Evolutionary conservation across 202 grass and related monocot species (phyloP).

Genomic region (Setaria viridis): DNA sequence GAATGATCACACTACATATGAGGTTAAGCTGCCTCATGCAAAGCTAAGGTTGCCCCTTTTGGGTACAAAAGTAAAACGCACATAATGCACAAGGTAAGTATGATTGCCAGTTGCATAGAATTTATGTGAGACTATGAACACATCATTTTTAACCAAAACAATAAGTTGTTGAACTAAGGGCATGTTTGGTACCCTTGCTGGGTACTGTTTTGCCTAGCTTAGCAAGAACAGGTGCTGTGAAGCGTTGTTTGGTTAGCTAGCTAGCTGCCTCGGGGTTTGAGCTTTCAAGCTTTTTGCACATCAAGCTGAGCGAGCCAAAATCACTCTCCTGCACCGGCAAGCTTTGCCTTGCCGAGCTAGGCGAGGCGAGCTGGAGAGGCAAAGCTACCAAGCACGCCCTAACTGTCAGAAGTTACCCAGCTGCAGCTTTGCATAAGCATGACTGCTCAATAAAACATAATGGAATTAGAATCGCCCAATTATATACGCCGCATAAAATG

Average conservation of each 20-base stretch:
- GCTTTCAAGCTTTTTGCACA: too few species aligned
- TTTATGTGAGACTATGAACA: neutral
- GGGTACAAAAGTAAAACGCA: neutral
- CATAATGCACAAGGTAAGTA: neutral
- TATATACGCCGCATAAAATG: neutral
- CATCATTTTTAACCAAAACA: conserved; percentile 6
- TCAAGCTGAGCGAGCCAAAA: too few species aligned
- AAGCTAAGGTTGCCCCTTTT: neutral
- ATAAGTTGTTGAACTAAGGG: neutral
- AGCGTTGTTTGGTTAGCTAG: too few species aligned
- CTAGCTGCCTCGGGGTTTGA: too few species aligned
- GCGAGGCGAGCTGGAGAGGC: too few species aligned
- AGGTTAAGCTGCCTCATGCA: conserved; percentile 3
- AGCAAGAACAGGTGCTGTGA: too few species aligned
- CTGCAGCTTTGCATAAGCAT: neutral
- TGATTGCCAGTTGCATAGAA: neutral
- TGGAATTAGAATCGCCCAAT: neutral
- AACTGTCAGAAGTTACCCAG: neutral
- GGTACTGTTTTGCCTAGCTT: too few species aligned
- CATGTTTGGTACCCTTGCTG: too few species aligned
- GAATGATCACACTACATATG: conserved; percentile 4
- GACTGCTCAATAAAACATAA: neutral
- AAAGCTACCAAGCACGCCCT: too few species aligned
- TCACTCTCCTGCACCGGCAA: too few species aligned
- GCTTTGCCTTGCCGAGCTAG: too few species aligned